Evolutionary conservation across 2,329 filamentous ascomycete genomes (phyloP).

Genomic region (Tolypocladium tropicale): DNA sequence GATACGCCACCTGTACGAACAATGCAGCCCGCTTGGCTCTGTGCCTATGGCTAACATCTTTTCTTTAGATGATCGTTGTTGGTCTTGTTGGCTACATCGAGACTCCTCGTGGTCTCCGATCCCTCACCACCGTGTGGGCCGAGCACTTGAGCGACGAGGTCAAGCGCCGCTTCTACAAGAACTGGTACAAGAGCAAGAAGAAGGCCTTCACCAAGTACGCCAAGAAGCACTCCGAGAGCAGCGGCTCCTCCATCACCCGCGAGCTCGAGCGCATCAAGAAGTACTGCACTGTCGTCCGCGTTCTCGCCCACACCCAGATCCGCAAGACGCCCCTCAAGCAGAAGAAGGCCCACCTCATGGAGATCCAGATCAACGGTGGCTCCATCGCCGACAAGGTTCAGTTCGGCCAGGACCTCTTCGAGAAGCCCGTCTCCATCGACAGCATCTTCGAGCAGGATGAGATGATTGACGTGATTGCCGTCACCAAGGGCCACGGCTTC

Average conservation of each 20-base stretch:
- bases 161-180: constrained; percentile 99
- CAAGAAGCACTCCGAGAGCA: constrained; percentile 98
- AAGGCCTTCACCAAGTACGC: constrained; percentile 99
- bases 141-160: constrained; percentile 98
- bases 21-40: constrained; percentile 72
- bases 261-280: constrained; percentile 99
- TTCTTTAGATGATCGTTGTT: constrained; percentile 92
- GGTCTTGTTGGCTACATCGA: constrained; percentile 99
- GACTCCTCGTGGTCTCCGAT: constrained; percentile 97
- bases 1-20: constrained; percentile 91
- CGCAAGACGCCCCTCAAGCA: constrained; percentile 99
- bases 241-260: constrained; percentile 80
- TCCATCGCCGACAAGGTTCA: constrained; percentile 93
- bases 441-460: constrained; percentile 98
- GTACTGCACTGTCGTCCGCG: constrained; percentile 99
- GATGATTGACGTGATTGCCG: constrained; percentile 98
- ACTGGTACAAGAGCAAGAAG: constrained; percentile 99
- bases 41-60: constrained; percentile 63
- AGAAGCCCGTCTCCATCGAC: constrained; percentile 94
- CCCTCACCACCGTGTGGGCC: constrained; percentile 98
- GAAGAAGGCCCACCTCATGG: constrained; percentile 99
- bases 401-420: constrained; percentile 91
- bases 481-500: constrained; percentile 99
- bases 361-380: constrained; percentile 99
- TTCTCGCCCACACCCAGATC: constrained; percentile 99